These are phyloP conservation scores for Typha latifolia DNA, from an alignment of 176 grass and related monocot species.

Conservation along the genomic window DNA sequence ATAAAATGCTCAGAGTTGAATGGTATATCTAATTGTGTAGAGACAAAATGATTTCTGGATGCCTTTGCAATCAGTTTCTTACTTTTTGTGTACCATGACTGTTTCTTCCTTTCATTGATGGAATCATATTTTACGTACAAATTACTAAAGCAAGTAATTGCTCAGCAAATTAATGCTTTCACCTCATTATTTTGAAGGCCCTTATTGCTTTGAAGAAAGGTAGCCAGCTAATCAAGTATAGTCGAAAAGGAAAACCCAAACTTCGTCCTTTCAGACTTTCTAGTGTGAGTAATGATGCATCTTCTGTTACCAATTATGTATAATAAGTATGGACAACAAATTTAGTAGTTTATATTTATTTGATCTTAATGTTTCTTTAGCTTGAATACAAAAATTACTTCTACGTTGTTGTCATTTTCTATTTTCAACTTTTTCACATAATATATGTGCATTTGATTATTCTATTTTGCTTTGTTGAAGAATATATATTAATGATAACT, in stretches of 20 bases:
- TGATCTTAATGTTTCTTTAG: too few relatives aligned
- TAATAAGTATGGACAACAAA: neutral
- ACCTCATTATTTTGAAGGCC: slow-evolving; percentile 23
- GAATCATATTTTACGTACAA: neutral
- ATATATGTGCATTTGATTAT: too few relatives aligned
- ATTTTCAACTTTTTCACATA: too few relatives aligned
- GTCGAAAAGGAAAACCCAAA: slow-evolving; percentile 72
- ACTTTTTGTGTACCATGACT: too few relatives aligned
- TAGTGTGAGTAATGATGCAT: slow-evolving; percentile 34
- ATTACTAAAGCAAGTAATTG: slow-evolving; percentile 3
- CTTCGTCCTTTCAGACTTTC: slow-evolving; percentile 62
- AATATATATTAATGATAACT: too few relatives aligned
- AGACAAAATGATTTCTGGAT: too few relatives aligned
- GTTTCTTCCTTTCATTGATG: neutral
- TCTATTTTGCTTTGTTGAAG: too few relatives aligned
- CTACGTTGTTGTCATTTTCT: too few relatives aligned
- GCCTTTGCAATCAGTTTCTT: too few relatives aligned
- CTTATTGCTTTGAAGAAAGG: slow-evolving; percentile 38
- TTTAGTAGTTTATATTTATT: neutral
- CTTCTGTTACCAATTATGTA: neutral
- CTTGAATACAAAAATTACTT: too few relatives aligned
- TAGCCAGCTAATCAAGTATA: slow-evolving; percentile 51
- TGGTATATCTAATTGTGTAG: too few relatives aligned
- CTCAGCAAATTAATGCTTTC: slow-evolving; percentile 6
- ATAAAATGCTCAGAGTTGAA: too few relatives aligned